These are phyloP conservation scores for Xylariaceae sp. DNA, from an alignment of 2,329 filamentous ascomycete species.

Conservation along the genomic window DNA sequence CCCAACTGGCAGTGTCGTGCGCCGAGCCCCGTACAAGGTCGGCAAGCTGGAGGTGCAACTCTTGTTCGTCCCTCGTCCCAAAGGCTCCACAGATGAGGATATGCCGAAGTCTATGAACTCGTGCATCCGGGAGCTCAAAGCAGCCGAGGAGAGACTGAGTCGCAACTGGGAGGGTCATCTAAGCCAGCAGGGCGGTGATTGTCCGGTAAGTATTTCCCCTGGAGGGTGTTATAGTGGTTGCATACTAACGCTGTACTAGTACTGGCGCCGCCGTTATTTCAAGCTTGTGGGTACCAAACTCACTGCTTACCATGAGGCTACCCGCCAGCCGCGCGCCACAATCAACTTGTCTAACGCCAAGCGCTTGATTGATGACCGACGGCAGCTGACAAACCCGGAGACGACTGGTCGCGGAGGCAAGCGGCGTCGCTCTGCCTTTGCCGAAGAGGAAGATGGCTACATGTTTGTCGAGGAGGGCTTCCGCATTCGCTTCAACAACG, in stretches of 20 bases:
- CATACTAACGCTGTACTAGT: slow-evolving; percentile 56
- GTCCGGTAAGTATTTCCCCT: slow-evolving; percentile 68
- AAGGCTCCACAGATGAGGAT: slow-evolving; percentile 82
- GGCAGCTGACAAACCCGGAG: slow-evolving; percentile 78
- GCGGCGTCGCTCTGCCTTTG: slow-evolving; percentile 90
- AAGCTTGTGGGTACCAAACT: slow-evolving; percentile 87
- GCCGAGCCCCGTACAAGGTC: slow-evolving; percentile 92
- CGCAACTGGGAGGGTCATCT: slow-evolving; percentile 84
- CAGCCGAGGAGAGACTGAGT: slow-evolving; percentile 76
- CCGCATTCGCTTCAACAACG: slow-evolving; percentile 97
- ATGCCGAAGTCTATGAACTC: slow-evolving; percentile 99
- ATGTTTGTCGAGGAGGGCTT: slow-evolving; percentile 99
- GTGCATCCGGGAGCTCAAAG: slow-evolving; percentile 88
- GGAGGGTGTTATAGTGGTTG: background rate
- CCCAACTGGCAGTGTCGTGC: slow-evolving; percentile 64
- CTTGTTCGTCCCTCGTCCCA: slow-evolving; percentile 90
- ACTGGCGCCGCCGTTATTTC: slow-evolving; percentile 97
- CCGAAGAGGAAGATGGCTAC: slow-evolving; percentile 97
- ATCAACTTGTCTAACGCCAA: slow-evolving; percentile 94
- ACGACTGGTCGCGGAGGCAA: slow-evolving; percentile 72
- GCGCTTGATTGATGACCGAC: slow-evolving; percentile 90
- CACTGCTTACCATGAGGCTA: slow-evolving; percentile 94
- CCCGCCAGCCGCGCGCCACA: slow-evolving; percentile 89
- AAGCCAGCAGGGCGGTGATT: slow-evolving; percentile 96
- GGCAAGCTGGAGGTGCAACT: slow-evolving; percentile 93